A percentile compares a stretch with the other conserved stretches of the same genome.
Evolutionary conservation across 352 stramenopile genomes (phyloP).

Genomic region (Phytophthora multivora): DNA sequence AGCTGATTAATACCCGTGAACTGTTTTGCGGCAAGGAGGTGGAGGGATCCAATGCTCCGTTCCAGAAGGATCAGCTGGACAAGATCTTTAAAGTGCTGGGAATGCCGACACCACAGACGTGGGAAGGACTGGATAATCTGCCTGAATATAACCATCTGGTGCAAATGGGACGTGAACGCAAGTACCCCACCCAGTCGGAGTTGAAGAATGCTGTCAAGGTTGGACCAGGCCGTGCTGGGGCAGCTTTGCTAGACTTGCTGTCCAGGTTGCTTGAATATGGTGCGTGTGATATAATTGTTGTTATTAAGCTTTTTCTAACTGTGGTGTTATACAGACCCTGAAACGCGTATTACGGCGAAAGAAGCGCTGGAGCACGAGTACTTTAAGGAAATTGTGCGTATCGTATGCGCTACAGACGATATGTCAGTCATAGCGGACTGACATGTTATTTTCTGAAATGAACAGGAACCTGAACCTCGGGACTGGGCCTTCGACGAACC

Average conservation of each 20-base stretch:
- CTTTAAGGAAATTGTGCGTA: constrained; percentile 88
- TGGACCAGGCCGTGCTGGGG: constrained; percentile 67
- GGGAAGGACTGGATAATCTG: constrained; percentile 84
- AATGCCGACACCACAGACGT: constrained; percentile 83
- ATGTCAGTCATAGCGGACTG: neutral
- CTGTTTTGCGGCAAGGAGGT: constrained; percentile 90
- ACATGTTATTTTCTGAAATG: constrained; percentile 1
- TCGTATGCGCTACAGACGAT: too few species aligned
- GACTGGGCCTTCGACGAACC: constrained; percentile 90
- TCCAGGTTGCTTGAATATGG: constrained; percentile 84
- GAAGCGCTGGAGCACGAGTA: constrained; percentile 94
- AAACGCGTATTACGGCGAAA: constrained; percentile 89
- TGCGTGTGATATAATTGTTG: constrained; percentile 22
- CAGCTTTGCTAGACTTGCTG: constrained; percentile 78
- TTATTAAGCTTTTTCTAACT: neutral
- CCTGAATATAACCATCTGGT: constrained; percentile 85
- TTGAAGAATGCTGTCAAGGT: constrained; percentile 89
- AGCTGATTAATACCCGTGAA: constrained; percentile 89
- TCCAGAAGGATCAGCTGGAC: constrained; percentile 91
- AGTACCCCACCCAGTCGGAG: constrained; percentile 84
- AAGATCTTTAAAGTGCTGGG: constrained; percentile 93
- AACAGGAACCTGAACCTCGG: constrained; percentile 79
- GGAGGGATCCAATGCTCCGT: constrained; percentile 85
- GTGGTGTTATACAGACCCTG: constrained; percentile 63
- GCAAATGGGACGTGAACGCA: constrained; percentile 85